Evolutionary conservation across 192 early-diverging fungal species (phyloP).

Genomic region (Geranomyces michiganensis): DNA sequence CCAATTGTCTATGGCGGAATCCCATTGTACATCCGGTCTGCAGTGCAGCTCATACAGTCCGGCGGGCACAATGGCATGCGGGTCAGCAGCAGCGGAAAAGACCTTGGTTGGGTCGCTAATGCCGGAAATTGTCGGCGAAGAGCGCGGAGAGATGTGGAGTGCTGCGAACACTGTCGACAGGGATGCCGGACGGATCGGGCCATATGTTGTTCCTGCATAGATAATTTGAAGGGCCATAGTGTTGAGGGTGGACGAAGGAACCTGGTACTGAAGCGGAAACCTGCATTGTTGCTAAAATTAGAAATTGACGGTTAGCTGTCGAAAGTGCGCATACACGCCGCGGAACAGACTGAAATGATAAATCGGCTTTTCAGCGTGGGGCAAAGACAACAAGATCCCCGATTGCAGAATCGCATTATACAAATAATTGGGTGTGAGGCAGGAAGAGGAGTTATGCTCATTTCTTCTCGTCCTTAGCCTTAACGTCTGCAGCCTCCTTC

Average conservation of each 20-base stretch:
- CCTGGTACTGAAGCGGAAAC: too few species aligned
- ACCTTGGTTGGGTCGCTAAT: not conserved
- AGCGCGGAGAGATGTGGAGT: constrained; percentile 26
- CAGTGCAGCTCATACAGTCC: constrained; percentile 27
- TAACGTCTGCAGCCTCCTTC: not conserved
- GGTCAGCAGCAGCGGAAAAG: not conserved
- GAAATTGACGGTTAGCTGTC: too few species aligned
- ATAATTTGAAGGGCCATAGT: constrained; percentile 33
- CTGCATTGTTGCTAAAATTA: too few species aligned
- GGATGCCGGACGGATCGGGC: constrained; percentile 29
- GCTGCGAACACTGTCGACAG: constrained; percentile 13
- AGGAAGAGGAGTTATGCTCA: too few species aligned
- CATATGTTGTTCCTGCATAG: constrained; percentile 25
- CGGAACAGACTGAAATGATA: too few species aligned
- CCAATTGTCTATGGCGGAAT: constrained; percentile 14
- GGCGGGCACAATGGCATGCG: not conserved
- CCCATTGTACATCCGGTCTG: constrained; percentile 14
- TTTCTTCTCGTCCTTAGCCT: not conserved
- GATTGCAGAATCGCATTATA: too few species aligned
- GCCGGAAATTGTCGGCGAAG: constrained; percentile 20
- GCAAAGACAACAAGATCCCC: too few species aligned
- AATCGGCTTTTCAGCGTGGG: too few species aligned
- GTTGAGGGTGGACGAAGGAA: not conserved
- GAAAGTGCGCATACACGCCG: too few species aligned
- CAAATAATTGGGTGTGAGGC: too few species aligned